Conservation (phyloP, 805 yeast genomes). For the Pichia heedii region DNA sequence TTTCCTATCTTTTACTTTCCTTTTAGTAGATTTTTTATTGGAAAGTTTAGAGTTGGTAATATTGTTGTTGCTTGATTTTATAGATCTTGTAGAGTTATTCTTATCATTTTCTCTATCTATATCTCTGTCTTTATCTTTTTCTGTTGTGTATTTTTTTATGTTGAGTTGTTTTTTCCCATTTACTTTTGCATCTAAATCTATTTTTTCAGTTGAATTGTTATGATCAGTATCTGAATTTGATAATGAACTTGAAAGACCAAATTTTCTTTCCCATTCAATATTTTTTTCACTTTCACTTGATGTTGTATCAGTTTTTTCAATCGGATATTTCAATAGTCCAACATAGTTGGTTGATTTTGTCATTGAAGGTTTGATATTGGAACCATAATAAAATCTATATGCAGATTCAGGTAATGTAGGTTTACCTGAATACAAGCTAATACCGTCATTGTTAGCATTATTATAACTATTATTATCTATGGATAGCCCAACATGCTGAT, state of each 20-base stretch:
- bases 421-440: too few species aligned
- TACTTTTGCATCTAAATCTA: not conserved
- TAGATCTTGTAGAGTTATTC: not conserved
- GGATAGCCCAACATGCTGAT: not conserved
- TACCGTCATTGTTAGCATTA: not conserved
- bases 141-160: not conserved
- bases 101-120: not conserved
- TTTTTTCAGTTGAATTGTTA: not conserved
- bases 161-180: not conserved
- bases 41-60: too few species aligned
- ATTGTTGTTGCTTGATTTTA: not conserved
- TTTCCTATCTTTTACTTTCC: not conserved
- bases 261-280: constrained; percentile 2
- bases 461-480: not conserved
- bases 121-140: not conserved
- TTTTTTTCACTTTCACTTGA: not conserved
- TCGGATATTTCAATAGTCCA: not conserved
- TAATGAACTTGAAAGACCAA: not conserved
- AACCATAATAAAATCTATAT: not conserved
- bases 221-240: not conserved
- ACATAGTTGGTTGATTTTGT: not conserved
- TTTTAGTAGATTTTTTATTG: not conserved
- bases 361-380: not conserved
- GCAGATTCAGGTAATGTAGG: not conserved
- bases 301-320: not conserved